Conservation (phyloP, 2,329 filamentous ascomycete genomes). For the Metarhizium sp. region DNA sequence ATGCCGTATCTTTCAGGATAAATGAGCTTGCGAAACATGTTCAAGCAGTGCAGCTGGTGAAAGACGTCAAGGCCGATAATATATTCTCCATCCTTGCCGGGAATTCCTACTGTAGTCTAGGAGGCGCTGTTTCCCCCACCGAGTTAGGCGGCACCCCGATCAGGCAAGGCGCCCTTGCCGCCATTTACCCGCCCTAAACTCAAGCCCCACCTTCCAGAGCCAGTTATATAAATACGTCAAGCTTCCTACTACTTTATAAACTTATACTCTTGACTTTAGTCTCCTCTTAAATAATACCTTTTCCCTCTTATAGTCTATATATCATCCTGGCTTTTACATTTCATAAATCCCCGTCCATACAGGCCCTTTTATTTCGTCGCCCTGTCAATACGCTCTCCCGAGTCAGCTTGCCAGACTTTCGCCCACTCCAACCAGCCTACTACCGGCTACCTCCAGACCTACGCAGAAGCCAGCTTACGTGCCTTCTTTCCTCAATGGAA, state of each 20-base stretch:
- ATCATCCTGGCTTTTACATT: background rate
- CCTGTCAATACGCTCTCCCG: background rate
- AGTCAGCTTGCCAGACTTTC: background rate
- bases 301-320: background rate
- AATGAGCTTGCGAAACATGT: too few relatives aligned
- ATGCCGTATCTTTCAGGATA: too few relatives aligned
- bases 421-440: background rate
- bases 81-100: too few relatives aligned
- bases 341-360: background rate
- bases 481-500: background rate
- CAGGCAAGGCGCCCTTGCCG: too few relatives aligned
- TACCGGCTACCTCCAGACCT: background rate
- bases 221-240: background rate
- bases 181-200: too few relatives aligned
- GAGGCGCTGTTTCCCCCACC: too few relatives aligned
- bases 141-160: too few relatives aligned
- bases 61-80: too few relatives aligned
- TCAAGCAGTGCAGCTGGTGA: too few relatives aligned
- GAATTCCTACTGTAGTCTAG: too few relatives aligned
- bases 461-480: background rate
- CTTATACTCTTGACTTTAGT: background rate
- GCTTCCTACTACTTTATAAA: background rate
- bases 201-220: too few relatives aligned
- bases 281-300: background rate
- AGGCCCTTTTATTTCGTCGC: background rate